A percentile compares a stretch with the other conserved stretches of the same genome.
phyloP scores from a whole-genome alignment of 1,139 yeast species.

The Diutina rugosa region DNA sequence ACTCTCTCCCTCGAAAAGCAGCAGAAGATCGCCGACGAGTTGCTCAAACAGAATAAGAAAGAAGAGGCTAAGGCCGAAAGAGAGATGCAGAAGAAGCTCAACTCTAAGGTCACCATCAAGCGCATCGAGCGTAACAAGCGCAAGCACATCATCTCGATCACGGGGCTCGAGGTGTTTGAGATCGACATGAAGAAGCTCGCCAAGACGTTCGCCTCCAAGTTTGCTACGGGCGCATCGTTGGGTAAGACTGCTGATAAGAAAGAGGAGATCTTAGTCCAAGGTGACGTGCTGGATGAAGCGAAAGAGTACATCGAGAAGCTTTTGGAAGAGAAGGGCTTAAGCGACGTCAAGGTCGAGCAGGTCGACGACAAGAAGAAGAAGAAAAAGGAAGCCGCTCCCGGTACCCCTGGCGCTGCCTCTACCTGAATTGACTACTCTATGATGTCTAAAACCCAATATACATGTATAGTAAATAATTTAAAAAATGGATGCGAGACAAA shows the following conservation, averaged over 20 bases:
- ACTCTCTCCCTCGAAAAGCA: constrained; percentile 62
- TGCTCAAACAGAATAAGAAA: constrained; percentile 76
- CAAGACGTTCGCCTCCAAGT: constrained; percentile 84
- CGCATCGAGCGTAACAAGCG: constrained; percentile 86
- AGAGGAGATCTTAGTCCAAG: constrained; percentile 87
- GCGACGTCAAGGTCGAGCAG: constrained; percentile 79
- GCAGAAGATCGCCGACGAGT: constrained; percentile 67
- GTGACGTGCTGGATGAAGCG: constrained; percentile 90
- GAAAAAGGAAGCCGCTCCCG: constrained; percentile 20
- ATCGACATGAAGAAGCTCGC: constrained; percentile 85
- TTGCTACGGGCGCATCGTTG: constrained; percentile 96
- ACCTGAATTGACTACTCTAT: neutral
- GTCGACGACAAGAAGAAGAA: constrained; percentile 73
- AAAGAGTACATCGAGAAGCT: constrained; percentile 61
- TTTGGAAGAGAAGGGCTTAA: constrained; percentile 70
- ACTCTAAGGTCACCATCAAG: constrained; percentile 72
- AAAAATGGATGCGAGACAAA: no score
- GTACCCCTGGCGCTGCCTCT: neutral
- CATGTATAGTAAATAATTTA: neutral
- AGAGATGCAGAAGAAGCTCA: constrained; percentile 64
- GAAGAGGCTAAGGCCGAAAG: constrained; percentile 85
- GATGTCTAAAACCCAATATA: neutral
- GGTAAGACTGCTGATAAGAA: constrained; percentile 84
- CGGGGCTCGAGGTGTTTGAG: constrained; percentile 81
- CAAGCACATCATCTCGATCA: constrained; percentile 75